Base-by-base conservation (phyloP, 1,284 basidiomycete species). In the Bjerkandera adusta region DNA sequence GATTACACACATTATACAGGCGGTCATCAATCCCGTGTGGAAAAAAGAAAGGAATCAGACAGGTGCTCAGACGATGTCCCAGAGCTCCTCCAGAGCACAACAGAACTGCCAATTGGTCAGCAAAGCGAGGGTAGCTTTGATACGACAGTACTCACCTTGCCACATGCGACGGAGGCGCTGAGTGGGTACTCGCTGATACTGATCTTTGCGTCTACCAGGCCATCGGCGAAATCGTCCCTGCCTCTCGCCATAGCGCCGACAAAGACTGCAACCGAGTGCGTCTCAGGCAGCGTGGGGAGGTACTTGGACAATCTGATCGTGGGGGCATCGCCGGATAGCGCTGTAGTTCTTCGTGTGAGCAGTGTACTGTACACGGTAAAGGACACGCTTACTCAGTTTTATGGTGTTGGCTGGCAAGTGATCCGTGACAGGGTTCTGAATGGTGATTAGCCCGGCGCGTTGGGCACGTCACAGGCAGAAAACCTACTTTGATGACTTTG, bases 201-300 rank as follows among this genome's bases (percentile, higher is more conserved):
- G 61, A 99, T 95, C 73, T 99, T 99, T 68, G 97, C 89, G 64
- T 99, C 96, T 0, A 97, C 91, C 54, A 92, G 69, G n/a, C 79
- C 89, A 68, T 99, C 97, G 10, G 97, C 96, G 72, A 99, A 99
- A 70, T 95, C 92, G 61, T 99, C 96, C 53, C 84, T 85, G 7
- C 93, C 94, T 53, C 94, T 76, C 2, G 94, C 94, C 94, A 97
- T 97, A 15, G 97, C 96, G 48, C 96, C 97, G 41, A 99, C 93
- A 62, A 98, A 98, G 43, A 99, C 91, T 11, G 92, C 94, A 49
- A 99, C 74, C 30, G 86, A 87, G 60, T 97, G 92, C 10, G 92
- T 89, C 50, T 87, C 77, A 0, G 96, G 95, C 2, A 93, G 69
- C 0, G 78, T 85, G 1, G 83, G 81, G 24, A 99, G 75, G 69